phyloP scores from a whole-genome alignment of 345 rosid genomes.

The Nasturtium officinale region DNA sequence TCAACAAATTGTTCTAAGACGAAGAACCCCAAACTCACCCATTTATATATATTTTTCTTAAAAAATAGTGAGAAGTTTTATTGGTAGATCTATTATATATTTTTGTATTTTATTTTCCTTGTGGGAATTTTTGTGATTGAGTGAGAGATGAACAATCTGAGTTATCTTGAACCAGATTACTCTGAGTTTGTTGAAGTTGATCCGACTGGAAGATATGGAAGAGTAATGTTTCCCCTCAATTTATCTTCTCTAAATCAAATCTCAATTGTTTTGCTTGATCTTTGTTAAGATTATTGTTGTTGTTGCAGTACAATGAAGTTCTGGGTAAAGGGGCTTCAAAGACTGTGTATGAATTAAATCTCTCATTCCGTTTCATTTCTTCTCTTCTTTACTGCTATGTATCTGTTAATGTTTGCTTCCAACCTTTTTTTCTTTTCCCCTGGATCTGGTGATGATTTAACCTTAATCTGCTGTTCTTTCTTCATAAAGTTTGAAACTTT shows the following conservation, averaged over 20 bases:
- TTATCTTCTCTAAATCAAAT: slow-evolving; percentile 14
- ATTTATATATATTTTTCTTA: too few species aligned
- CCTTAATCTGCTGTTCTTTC: not conserved
- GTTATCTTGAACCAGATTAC: slow-evolving; percentile 58
- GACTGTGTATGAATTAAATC: slow-evolving; percentile 71
- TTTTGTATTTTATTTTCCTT: not conserved
- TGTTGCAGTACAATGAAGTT: slow-evolving; percentile 85
- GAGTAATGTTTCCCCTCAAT: slow-evolving; percentile 52
- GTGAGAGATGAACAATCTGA: slow-evolving; percentile 68
- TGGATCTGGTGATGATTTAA: slow-evolving; percentile 36
- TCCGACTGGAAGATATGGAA: slow-evolving; percentile 99
- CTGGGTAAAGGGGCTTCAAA: slow-evolving; percentile 99
- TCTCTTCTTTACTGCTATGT: slow-evolving; percentile 2
- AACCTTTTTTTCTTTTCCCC: not conserved
- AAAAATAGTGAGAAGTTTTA: slow-evolving; percentile 12
- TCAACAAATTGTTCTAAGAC: slow-evolving; percentile 26
- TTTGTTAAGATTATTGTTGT: slow-evolving; percentile 24
- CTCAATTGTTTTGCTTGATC: slow-evolving; percentile 20
- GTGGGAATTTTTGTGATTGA: not conserved
- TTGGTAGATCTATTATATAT: slow-evolving; percentile 34
- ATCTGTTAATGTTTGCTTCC: not conserved
- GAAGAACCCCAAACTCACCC: slow-evolving; percentile 32
- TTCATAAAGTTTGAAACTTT: slow-evolving; percentile 29
- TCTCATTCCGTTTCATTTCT: not conserved
- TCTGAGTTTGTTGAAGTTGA: slow-evolving; percentile 96